phyloP scores from a whole-genome alignment of 139 green algal genomes.

The Ettlia oleoabundans region DNA sequence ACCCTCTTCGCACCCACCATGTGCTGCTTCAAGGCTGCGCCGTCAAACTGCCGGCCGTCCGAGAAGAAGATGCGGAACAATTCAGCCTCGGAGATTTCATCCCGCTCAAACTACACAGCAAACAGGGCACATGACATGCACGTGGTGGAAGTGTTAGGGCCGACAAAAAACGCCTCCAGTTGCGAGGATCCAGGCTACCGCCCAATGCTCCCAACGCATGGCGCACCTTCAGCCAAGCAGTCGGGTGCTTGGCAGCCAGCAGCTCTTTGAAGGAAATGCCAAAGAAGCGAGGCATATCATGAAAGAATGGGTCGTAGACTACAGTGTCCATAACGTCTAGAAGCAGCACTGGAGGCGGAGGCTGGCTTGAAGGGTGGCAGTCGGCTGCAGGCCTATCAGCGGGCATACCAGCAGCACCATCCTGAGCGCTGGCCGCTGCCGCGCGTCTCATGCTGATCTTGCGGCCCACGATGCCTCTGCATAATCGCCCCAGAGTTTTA shows the following conservation, averaged over 20 bases:
- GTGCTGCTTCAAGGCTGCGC: constrained; percentile 56
- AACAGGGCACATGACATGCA: background rate
- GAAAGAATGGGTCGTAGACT: constrained; percentile 84
- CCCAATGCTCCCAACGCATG: too few relatives aligned
- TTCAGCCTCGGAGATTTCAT: constrained; percentile 71
- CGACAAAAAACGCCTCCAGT: too few relatives aligned
- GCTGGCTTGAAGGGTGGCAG: too few relatives aligned
- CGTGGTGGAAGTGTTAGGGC: too few relatives aligned
- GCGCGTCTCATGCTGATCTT: too few relatives aligned
- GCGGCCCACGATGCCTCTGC: too few relatives aligned
- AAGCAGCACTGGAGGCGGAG: constrained; percentile 60
- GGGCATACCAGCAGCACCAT: too few relatives aligned
- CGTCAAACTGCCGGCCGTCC: constrained; percentile 75
- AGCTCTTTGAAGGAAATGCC: constrained; percentile 73
- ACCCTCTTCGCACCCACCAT: too few relatives aligned
- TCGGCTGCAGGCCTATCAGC: background rate
- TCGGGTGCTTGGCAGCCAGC: constrained; percentile 82
- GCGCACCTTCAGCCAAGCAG: constrained; percentile 69
- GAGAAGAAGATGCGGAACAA: constrained; percentile 82
- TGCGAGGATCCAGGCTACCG: too few relatives aligned
- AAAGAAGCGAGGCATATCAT: constrained; percentile 84
- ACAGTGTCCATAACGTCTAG: constrained; percentile 84
- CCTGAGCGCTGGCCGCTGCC: too few relatives aligned
- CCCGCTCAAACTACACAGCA: constrained; percentile 76
- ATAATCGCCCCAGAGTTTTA: too few relatives aligned